phyloP scores from a whole-genome alignment of 2,329 filamentous ascomycete genomes.

The Fusarium sp. region DNA sequence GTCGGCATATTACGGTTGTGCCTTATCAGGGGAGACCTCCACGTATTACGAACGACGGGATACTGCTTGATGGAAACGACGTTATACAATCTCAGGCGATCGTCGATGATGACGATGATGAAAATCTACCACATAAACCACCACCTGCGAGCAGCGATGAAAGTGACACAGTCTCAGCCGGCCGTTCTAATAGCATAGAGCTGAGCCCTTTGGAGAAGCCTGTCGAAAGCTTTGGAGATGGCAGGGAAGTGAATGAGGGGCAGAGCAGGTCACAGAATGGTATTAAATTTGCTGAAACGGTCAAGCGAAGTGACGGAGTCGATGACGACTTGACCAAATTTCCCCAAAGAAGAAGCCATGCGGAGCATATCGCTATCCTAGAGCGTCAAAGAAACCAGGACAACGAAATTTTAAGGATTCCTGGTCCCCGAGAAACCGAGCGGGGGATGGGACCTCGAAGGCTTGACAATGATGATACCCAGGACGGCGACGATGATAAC shows the following conservation, averaged over 20 bases:
- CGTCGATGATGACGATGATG: constrained; percentile 45
- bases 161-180: constrained; percentile 51
- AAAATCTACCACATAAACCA: constrained; percentile 37
- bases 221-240: constrained; percentile 17
- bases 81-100: constrained; percentile 39
- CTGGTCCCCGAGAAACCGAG: constrained; percentile 90
- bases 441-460: constrained; percentile 75
- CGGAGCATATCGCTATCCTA: constrained; percentile 88
- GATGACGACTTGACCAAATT: constrained; percentile 58
- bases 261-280: constrained; percentile 30
- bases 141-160: constrained; percentile 43
- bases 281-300: constrained; percentile 75
- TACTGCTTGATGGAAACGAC: constrained; percentile 53
- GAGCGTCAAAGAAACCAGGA: constrained; percentile 83
- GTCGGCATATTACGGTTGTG: constrained; percentile 72
- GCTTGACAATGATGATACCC: constrained; percentile 54
- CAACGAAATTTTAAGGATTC: constrained; percentile 83
- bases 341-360: constrained; percentile 60
- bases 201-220: constrained; percentile 35
- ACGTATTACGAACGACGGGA: constrained; percentile 69
- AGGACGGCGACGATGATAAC: constrained; percentile 48
- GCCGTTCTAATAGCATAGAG: constrained; percentile 39
- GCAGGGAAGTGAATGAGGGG: constrained; percentile 14
- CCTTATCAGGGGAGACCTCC: constrained; percentile 63
- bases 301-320: constrained; percentile 67